These are phyloP conservation scores for Cytospora leucostoma DNA, from an alignment of 2,329 filamentous ascomycete genomes.

Conservation along the genomic window DNA sequence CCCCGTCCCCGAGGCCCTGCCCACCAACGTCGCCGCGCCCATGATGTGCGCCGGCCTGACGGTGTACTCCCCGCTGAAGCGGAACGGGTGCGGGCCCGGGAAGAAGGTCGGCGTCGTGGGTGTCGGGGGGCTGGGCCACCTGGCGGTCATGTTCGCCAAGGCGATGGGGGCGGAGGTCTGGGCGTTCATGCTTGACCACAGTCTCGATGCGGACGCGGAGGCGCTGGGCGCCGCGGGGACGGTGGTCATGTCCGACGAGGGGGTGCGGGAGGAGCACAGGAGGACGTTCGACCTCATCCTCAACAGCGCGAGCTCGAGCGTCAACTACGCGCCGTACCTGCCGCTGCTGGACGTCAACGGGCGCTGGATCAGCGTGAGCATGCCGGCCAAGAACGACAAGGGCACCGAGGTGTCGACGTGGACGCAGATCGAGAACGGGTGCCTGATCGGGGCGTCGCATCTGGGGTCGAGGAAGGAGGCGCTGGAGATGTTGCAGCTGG, in stretches of 20 bases:
- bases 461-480: slow-evolving; percentile 71
- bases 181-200: slow-evolving; percentile 61
- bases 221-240: slow-evolving; percentile 63
- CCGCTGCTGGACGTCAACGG: slow-evolving; percentile 80
- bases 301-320: slow-evolving; percentile 71
- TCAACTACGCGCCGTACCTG: slow-evolving; percentile 72
- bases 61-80: slow-evolving; percentile 74
- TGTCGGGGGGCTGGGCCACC: slow-evolving; percentile 71
- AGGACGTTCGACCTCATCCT: slow-evolving; percentile 75
- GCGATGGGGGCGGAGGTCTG: slow-evolving; percentile 61
- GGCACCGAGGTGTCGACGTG: slow-evolving; percentile 72
- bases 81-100: slow-evolving; percentile 73
- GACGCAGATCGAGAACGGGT: slow-evolving; percentile 74
- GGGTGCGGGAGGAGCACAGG: slow-evolving; percentile 58
- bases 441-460: slow-evolving; percentile 70
- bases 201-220: slow-evolving; percentile 60
- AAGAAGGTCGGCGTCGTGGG: slow-evolving; percentile 79
- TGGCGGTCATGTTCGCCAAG: slow-evolving; percentile 69
- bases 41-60: slow-evolving; percentile 88
- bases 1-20: slow-evolving; percentile 74
- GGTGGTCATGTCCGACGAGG: slow-evolving; percentile 57
- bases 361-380: slow-evolving; percentile 75
- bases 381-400: slow-evolving; percentile 67
- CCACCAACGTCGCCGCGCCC: slow-evolving; percentile 65
- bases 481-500: slow-evolving; percentile 70